These are phyloP conservation scores for Candida oleophila DNA, from an alignment of 805 yeast genomes.

Conservation along the genomic window DNA sequence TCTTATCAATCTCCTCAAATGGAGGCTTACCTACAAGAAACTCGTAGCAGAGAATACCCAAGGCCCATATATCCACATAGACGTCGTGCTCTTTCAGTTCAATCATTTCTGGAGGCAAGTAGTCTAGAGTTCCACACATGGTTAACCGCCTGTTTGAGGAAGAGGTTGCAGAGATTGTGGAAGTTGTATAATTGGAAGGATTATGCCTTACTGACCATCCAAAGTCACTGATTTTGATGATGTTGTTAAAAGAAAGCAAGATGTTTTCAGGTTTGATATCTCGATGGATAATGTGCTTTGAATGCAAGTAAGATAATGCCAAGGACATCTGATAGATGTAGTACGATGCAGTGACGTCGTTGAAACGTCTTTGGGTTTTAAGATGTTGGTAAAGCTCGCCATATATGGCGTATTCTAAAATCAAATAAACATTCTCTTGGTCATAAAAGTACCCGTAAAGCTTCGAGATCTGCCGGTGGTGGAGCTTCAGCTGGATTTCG, in stretches of 20 bases:
- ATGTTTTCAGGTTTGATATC: constrained; percentile 96
- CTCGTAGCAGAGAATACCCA: constrained; percentile 85
- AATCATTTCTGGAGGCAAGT: constrained; percentile 93
- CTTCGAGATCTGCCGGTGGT: constrained; percentile 78
- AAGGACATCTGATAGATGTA: constrained; percentile 81
- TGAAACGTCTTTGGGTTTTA: constrained; percentile 64
- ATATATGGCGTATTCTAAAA: constrained; percentile 78
- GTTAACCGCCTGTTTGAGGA: constrained; percentile 56
- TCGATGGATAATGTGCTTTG: constrained; percentile 80
- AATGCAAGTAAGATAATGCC: constrained; percentile 76
- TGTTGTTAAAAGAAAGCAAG: constrained; percentile 70
- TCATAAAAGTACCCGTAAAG: constrained; percentile 87
- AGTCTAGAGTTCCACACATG: constrained; percentile 93
- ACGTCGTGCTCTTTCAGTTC: constrained; percentile 77
- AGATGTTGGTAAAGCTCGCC: constrained; percentile 85
- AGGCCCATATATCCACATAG: constrained; percentile 87
- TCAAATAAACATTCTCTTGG: constrained; percentile 71
- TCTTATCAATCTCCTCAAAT: constrained; percentile 78
- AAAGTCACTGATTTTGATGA: constrained; percentile 84
- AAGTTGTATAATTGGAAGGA: constrained; percentile 2
- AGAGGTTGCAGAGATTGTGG: background rate
- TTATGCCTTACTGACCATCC: constrained; percentile 83
- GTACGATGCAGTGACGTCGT: constrained; percentile 70
- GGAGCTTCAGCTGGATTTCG: constrained; percentile 78
- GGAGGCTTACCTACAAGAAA: constrained; percentile 88